These are phyloP conservation scores for Backusella westeae DNA, from an alignment of 192 early-diverging fungal genomes.

Conservation along the genomic window DNA sequence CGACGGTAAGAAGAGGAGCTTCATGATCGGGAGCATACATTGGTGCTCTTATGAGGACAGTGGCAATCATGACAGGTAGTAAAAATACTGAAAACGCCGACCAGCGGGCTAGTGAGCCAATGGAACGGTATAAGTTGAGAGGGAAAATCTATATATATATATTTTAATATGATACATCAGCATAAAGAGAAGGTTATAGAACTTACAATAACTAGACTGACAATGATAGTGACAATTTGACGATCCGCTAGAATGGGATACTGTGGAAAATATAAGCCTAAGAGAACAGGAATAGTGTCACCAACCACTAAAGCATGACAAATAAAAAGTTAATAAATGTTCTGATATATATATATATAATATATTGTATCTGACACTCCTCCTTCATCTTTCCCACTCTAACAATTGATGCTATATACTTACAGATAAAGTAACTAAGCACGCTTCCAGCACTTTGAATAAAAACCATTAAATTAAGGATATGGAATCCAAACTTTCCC, in stretches of 20 bases:
- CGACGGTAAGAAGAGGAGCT: slow-evolving; percentile 48
- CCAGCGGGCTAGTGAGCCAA: slow-evolving; percentile 53
- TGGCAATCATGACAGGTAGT: slow-evolving; percentile 59
- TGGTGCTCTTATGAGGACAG: slow-evolving; percentile 56
- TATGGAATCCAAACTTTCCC: slow-evolving; percentile 49
- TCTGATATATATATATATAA: neutral
- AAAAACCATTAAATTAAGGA: slow-evolving; percentile 53
- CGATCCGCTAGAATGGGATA: slow-evolving; percentile 27
- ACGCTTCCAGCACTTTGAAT: slow-evolving; percentile 59
- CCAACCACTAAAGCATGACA: slow-evolving; percentile 35
- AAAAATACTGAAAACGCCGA: slow-evolving; percentile 59
- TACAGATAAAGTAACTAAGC: slow-evolving; percentile 61
- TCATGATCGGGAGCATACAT: slow-evolving; percentile 50
- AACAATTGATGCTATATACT: neutral
- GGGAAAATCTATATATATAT: slow-evolving; percentile 49
- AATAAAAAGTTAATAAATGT: slow-evolving; percentile 3
- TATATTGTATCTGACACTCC: neutral
- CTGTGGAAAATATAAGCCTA: slow-evolving; percentile 31
- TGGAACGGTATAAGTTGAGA: slow-evolving; percentile 58
- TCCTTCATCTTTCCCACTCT: neutral
- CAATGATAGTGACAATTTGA: slow-evolving; percentile 37
- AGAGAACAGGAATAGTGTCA: slow-evolving; percentile 46
- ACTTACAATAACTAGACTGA: slow-evolving; percentile 41
- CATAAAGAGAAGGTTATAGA: neutral
- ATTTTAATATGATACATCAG: neutral